Evolutionary conservation across 2,329 filamentous ascomycete species (phyloP).

Genomic region (Penicillium vulpinum): DNA sequence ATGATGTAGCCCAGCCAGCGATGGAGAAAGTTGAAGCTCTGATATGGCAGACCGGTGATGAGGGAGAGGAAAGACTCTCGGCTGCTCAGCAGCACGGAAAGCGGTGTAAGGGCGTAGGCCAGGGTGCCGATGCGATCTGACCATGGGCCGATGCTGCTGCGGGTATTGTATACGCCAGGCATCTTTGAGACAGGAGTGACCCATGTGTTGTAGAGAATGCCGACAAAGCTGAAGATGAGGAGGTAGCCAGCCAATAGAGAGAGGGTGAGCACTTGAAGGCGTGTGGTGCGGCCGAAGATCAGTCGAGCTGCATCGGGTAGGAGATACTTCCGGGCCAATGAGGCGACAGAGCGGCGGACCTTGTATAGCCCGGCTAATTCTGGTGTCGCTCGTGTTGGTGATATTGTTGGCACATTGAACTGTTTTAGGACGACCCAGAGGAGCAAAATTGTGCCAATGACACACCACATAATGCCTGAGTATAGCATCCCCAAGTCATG

Average conservation of each 20-base stretch:
- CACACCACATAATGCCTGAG: constrained; percentile 58
- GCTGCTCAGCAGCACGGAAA: constrained; percentile 66
- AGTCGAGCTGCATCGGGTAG: constrained; percentile 59
- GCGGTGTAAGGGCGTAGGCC: constrained; percentile 71
- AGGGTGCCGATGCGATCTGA: constrained; percentile 68
- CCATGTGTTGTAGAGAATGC: constrained; percentile 69
- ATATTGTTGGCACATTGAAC: constrained; percentile 7
- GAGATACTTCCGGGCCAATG: constrained; percentile 53
- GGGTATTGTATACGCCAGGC: constrained; percentile 59
- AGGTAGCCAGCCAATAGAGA: constrained; percentile 62
- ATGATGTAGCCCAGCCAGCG: constrained; percentile 76
- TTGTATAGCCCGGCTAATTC: constrained; percentile 11
- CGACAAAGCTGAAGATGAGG: constrained; percentile 67
- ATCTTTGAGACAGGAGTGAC: constrained; percentile 65
- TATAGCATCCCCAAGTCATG: constrained; percentile 59
- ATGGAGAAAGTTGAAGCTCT: constrained; percentile 75
- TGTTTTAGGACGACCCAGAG: constrained; percentile 40
- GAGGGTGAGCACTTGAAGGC: constrained; percentile 66
- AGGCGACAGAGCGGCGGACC: constrained; percentile 15
- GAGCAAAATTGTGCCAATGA: constrained; percentile 51
- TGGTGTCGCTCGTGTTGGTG: background rate
- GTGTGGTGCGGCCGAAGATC: constrained; percentile 67
- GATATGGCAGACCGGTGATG: constrained; percentile 71
- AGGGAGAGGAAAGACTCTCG: constrained; percentile 70
- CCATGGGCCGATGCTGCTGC: constrained; percentile 66